These are phyloP conservation scores for Diaporthe vexans DNA, from an alignment of 2,329 filamentous ascomycete species.

Conservation along the genomic window DNA sequence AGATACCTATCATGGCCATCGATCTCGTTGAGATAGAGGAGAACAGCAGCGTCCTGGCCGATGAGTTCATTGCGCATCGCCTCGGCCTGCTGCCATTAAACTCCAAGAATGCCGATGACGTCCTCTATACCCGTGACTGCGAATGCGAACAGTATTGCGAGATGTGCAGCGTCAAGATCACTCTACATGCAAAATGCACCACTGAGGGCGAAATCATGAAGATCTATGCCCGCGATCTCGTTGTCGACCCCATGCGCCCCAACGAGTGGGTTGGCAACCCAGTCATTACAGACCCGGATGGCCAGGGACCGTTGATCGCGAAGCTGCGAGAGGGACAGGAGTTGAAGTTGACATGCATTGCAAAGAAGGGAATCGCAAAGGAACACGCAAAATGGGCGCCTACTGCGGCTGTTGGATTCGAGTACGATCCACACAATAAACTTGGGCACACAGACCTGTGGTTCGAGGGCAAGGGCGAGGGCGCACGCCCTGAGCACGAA, in stretches of 20 bases:
- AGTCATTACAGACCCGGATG: constrained; percentile 86
- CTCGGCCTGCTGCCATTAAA: constrained; percentile 91
- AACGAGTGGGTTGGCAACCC: constrained; percentile 85
- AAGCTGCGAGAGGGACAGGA: constrained; percentile 94
- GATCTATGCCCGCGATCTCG: constrained; percentile 91
- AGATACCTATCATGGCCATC: constrained; percentile 94
- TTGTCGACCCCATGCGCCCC: constrained; percentile 77
- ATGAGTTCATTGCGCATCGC: constrained; percentile 95
- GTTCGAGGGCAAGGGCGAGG: constrained; percentile 74
- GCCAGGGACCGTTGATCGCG: constrained; percentile 86
- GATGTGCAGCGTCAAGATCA: constrained; percentile 87
- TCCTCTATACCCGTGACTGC: constrained; percentile 93
- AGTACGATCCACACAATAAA: constrained; percentile 99
- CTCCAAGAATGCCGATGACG: constrained; percentile 84
- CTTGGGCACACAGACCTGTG: constrained; percentile 92
- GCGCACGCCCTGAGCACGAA: constrained; percentile 72
- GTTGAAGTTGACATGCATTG: constrained; percentile 89
- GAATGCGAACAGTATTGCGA: constrained; percentile 97
- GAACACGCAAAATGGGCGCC: constrained; percentile 99
- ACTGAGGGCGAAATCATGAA: constrained; percentile 86
- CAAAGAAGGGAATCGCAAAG: constrained; percentile 98
- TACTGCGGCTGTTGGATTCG: constrained; percentile 91
- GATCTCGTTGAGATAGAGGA: constrained; percentile 93
- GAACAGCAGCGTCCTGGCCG: constrained; percentile 95
- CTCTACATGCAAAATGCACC: constrained; percentile 87